phyloP scores from a whole-genome alignment of 495 filamentous ascomycete species.

The Tirmania nivea region DNA sequence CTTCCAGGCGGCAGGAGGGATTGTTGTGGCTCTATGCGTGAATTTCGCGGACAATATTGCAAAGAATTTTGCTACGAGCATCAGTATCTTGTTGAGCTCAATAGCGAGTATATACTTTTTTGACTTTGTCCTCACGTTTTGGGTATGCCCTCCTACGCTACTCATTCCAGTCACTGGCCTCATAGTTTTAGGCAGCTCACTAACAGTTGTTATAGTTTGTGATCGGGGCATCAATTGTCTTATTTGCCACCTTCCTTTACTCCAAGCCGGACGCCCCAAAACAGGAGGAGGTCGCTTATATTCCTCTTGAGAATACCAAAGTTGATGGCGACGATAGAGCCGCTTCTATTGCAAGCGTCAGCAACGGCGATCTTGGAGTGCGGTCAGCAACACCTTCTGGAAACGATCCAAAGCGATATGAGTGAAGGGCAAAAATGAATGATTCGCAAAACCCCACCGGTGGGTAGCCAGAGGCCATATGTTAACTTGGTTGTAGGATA shows the following conservation, averaged over 20 bases:
- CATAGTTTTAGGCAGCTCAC: no score
- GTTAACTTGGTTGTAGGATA: no score
- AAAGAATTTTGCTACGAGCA: slow-evolving; percentile 78
- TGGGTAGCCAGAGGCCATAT: no score
- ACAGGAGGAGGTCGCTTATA: slow-evolving; percentile 4
- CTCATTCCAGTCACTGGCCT: no score
- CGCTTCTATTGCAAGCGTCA: no score
- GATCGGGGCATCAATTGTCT: slow-evolving; percentile 51
- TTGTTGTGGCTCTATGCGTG: slow-evolving; percentile 64
- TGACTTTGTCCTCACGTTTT: slow-evolving; percentile 44
- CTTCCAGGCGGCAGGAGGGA: slow-evolving; percentile 63
- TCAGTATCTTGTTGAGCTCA: slow-evolving; percentile 68
- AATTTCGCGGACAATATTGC: slow-evolving; percentile 73
- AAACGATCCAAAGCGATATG: no score
- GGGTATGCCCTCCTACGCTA: neutral
- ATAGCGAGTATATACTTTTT: slow-evolving; percentile 71
- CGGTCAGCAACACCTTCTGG: no score
- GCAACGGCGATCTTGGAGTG: no score
- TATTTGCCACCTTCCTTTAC: slow-evolving; percentile 70
- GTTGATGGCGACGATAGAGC: neutral
- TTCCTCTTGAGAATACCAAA: slow-evolving; percentile 13
- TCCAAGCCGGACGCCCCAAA: slow-evolving; percentile 27
- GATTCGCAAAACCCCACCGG: no score
- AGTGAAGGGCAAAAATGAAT: no score
- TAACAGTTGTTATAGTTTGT: slow-evolving; percentile 39